These are phyloP conservation scores for Penicillium cataractarum DNA, from an alignment of 495 filamentous ascomycete genomes.

Conservation along the genomic window DNA sequence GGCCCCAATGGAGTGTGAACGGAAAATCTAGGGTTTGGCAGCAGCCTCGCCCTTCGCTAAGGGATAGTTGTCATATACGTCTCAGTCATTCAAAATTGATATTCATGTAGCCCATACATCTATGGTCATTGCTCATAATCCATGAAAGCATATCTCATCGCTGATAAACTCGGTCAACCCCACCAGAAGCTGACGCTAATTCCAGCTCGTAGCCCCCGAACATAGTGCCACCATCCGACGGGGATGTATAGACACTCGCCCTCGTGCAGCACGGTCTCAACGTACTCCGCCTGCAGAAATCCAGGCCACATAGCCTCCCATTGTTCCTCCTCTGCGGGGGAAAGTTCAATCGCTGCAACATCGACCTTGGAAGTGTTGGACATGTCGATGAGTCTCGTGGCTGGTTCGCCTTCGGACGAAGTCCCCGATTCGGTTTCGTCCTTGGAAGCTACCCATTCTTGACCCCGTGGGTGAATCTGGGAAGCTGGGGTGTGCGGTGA, in stretches of 20 bases:
- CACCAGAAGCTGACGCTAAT: constrained; percentile 99
- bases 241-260: constrained; percentile 93
- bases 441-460: constrained; percentile 57
- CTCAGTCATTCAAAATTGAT: neutral
- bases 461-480: constrained; percentile 66
- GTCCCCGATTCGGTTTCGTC: constrained; percentile 20
- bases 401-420: constrained; percentile 8
- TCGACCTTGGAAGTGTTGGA: constrained; percentile 84
- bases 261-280: constrained; percentile 77
- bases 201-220: constrained; percentile 80
- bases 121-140: neutral
- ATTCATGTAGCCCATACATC: neutral
- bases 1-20: too few relatives aligned
- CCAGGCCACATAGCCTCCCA: constrained; percentile 59
- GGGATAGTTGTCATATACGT: too few relatives aligned
- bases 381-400: constrained; percentile 71
- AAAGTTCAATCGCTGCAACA: constrained; percentile 57
- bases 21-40: too few relatives aligned
- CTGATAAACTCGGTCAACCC: constrained; percentile 38
- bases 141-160: constrained; percentile 4
- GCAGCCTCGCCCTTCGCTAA: too few relatives aligned
- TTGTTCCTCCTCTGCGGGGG: constrained; percentile 48
- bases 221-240: constrained; percentile 98
- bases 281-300: constrained; percentile 63
- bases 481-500: constrained; percentile 61